These are phyloP conservation scores for Kwoniella dendrophila DNA, from an alignment of 768 basidiomycete genomes.

Conservation along the genomic window DNA sequence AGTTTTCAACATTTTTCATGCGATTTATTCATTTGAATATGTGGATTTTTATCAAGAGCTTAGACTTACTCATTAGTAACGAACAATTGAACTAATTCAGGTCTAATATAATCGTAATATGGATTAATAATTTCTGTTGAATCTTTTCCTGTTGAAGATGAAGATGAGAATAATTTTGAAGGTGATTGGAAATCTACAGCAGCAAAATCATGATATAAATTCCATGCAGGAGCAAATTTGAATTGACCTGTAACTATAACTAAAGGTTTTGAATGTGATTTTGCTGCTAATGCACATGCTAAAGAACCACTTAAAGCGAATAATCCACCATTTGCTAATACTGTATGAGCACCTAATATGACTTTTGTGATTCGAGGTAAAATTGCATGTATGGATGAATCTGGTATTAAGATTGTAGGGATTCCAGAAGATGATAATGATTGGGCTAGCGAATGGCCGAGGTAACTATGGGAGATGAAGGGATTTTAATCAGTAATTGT, in stretches of 20 bases:
- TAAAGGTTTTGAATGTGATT: conserved; percentile 85
- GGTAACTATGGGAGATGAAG: conserved; percentile 72
- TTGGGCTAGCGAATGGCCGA: conserved; percentile 80
- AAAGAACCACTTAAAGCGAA: conserved; percentile 85
- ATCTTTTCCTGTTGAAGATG: no score
- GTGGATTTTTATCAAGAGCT: not conserved
- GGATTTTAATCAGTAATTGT: not conserved
- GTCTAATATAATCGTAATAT: conserved; percentile 93
- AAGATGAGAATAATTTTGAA: conserved; percentile 44
- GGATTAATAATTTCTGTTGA: conserved; percentile 92
- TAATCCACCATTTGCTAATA: conserved; percentile 95
- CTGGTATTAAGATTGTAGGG: conserved; percentile 94
- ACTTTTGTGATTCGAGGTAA: conserved; percentile 98
- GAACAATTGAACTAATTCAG: conserved; percentile 88
- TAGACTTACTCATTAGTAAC: conserved; percentile 90
- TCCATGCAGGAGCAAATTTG: conserved; percentile 80
- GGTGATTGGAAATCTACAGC: conserved; percentile 54
- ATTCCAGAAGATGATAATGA: conserved; percentile 78
- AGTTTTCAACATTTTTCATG: not conserved
- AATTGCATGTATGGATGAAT: conserved; percentile 91
- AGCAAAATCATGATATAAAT: conserved; percentile 52
- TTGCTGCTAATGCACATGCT: conserved; percentile 81
- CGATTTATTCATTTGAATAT: not conserved
- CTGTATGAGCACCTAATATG: conserved; percentile 89
- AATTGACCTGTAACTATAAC: conserved; percentile 95